Evolutionary conservation across 345 rosid genomes (phyloP).

Genomic region (Salix udensis): DNA sequence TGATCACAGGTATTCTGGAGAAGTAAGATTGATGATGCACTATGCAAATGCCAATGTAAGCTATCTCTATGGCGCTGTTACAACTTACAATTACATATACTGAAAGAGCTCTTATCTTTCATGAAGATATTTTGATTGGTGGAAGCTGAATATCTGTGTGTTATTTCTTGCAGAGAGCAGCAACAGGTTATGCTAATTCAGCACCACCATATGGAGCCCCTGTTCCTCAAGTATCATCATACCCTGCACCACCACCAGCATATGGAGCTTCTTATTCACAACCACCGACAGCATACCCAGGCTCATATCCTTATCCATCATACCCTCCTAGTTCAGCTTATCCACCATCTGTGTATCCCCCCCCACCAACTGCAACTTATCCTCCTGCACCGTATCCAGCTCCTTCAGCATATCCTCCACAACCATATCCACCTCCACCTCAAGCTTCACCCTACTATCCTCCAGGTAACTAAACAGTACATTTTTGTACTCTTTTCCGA

Average conservation of each 20-base stretch:
- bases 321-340: conserved; percentile 21
- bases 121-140: background rate
- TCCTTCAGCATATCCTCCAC: conserved; percentile 24
- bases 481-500: background rate
- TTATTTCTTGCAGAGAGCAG: conserved; percentile 43
- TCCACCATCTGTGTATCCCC: conserved; percentile 34
- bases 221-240: background rate
- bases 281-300: conserved; percentile 21
- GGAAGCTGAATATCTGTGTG: background rate
- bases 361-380: conserved; percentile 5
- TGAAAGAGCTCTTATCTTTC: background rate
- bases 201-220: conserved; percentile 38
- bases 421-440: conserved; percentile 25
- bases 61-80: background rate
- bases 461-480: conserved; percentile 33
- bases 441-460: conserved; percentile 50
- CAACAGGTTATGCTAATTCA: conserved; percentile 31
- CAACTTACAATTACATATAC: background rate
- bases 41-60: conserved; percentile 62
- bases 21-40: conserved; percentile 65
- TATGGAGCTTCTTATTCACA: conserved; percentile 15
- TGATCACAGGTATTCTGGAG: conserved; percentile 72
- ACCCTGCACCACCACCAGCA: background rate
- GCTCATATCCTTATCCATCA: conserved; percentile 17
- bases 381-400: conserved; percentile 26